These are phyloP conservation scores for Clarireedia homoeocarpa DNA, from an alignment of 2,329 filamentous ascomycete species.

Conservation along the genomic window DNA sequence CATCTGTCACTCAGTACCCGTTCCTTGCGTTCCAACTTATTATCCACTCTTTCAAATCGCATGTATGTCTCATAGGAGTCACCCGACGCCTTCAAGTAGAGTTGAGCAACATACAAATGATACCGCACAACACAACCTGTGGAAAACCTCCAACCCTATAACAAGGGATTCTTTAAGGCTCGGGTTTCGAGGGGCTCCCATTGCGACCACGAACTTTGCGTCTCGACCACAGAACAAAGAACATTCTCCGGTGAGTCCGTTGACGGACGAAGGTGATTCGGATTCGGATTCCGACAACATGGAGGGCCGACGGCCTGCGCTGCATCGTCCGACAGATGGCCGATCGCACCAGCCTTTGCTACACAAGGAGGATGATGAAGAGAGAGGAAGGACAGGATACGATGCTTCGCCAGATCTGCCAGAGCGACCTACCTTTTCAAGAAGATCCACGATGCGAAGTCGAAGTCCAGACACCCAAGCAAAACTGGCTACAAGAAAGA, in stretches of 20 bases:
- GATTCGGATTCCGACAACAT: constrained; percentile 20
- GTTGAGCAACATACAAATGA: constrained; percentile 5
- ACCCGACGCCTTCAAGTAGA: constrained; percentile 11
- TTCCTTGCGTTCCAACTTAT: neutral
- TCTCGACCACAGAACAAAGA: constrained; percentile 13
- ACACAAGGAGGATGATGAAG: constrained; percentile 24
- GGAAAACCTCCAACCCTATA: constrained; percentile 19
- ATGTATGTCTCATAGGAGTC: constrained; percentile 27
- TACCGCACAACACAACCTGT: constrained; percentile 12
- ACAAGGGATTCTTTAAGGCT: constrained; percentile 16
- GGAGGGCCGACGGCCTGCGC: constrained; percentile 33
- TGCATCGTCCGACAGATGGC: constrained; percentile 31
- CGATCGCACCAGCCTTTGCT: constrained; percentile 32
- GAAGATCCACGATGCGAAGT: constrained; percentile 66
- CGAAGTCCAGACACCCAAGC: constrained; percentile 62
- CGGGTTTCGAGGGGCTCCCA: constrained; percentile 12
- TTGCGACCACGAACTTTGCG: constrained; percentile 12
- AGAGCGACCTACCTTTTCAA: constrained; percentile 34
- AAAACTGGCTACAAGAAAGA: constrained; percentile 61
- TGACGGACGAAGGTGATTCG: constrained; percentile 18
- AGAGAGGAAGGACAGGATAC: constrained; percentile 28
- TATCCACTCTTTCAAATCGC: constrained; percentile 10
- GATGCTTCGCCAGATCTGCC: constrained; percentile 18
- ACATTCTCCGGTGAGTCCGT: constrained; percentile 2
- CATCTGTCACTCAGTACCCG: too few relatives aligned